Percentiles rank a stretch among this genome's conserved stretches.
Conservation (phyloP, 495 filamentous ascomycete genomes). For the Aeminium ludgeri region DNA sequence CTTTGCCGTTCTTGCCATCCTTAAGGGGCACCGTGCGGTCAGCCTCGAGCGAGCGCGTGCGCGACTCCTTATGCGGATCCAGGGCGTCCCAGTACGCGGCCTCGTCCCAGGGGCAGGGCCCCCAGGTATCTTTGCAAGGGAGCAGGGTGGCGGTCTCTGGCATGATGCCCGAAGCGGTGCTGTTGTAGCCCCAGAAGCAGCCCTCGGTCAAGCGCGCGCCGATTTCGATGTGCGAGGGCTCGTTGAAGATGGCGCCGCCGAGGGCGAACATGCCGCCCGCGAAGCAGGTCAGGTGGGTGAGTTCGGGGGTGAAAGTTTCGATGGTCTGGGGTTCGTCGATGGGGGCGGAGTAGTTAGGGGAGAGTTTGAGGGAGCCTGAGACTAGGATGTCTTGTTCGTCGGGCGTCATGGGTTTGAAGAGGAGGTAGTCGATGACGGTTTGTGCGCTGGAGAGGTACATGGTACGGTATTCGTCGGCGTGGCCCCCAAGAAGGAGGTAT, state of each 20-base stretch:
- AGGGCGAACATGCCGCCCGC: conserved; percentile 87
- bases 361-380: conserved; percentile 37
- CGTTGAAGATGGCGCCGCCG: conserved; percentile 64
- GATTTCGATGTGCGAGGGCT: conserved; percentile 64
- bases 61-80: conserved; percentile 38
- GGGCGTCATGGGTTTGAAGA: conserved; percentile 73
- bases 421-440: conserved; percentile 53
- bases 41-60: conserved; percentile 23
- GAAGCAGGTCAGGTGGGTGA: conserved; percentile 75
- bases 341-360: conserved; percentile 1
- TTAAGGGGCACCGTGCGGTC: no score
- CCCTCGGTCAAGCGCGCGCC: conserved; percentile 40
- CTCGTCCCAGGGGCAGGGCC: conserved; percentile 62
- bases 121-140: conserved; percentile 43
- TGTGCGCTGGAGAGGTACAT: conserved; percentile 66
- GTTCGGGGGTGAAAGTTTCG: conserved; percentile 29
- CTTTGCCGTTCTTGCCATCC: not conserved
- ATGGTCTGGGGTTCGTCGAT: conserved; percentile 2
- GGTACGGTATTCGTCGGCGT: conserved; percentile 58
- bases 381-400: conserved; percentile 64
- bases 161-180: conserved; percentile 35
- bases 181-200: conserved; percentile 19
- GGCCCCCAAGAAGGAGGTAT: conserved; percentile 63
- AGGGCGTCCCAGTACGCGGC: conserved; percentile 34
- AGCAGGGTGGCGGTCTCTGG: conserved; percentile 55